Percentiles rank a stretch among this genome's conserved stretches.
Conservation (phyloP, 345 rosid genomes). For the Gossypium ekmanianum region DNA sequence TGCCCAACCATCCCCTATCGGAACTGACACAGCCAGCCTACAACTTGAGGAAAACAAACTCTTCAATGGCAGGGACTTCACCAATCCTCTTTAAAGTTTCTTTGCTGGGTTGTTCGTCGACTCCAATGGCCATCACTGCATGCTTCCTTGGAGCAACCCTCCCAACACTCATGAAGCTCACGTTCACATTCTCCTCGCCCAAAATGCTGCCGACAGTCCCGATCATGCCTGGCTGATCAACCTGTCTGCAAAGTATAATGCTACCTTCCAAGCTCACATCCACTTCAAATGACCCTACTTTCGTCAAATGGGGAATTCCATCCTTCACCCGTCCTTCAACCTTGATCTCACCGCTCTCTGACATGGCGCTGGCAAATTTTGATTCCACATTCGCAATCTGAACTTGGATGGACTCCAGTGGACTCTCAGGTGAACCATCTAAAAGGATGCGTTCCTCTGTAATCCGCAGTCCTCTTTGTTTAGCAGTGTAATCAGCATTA, state of each 20-base stretch:
- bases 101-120: slow-evolving; percentile 62
- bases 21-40: slow-evolving; percentile 19
- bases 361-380: slow-evolving; percentile 68
- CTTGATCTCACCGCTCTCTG: slow-evolving; percentile 66
- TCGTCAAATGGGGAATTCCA: slow-evolving; percentile 68
- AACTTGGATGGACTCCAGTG: slow-evolving; percentile 64
- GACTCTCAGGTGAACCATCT: slow-evolving; percentile 71
- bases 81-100: slow-evolving; percentile 61
- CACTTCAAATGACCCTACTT: slow-evolving; percentile 72
- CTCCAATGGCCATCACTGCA: slow-evolving; percentile 82
- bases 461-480: slow-evolving; percentile 70
- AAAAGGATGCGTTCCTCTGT: slow-evolving; percentile 58
- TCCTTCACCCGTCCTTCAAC: slow-evolving; percentile 78
- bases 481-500: slow-evolving; percentile 76
- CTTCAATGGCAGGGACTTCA: slow-evolving; percentile 58
- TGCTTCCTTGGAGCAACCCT: slow-evolving; percentile 79
- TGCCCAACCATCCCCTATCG: background rate
- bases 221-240: slow-evolving; percentile 86
- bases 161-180: slow-evolving; percentile 85
- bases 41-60: slow-evolving; percentile 74
- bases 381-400: slow-evolving; percentile 76
- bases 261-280: slow-evolving; percentile 83
- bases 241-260: slow-evolving; percentile 71
- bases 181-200: slow-evolving; percentile 76
- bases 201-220: slow-evolving; percentile 67